A percentile compares a stretch with the other conserved stretches of the same genome.
Conservation (phyloP, 2,329 filamentous ascomycete species). For the Pestalotiopsis sp. region DNA sequence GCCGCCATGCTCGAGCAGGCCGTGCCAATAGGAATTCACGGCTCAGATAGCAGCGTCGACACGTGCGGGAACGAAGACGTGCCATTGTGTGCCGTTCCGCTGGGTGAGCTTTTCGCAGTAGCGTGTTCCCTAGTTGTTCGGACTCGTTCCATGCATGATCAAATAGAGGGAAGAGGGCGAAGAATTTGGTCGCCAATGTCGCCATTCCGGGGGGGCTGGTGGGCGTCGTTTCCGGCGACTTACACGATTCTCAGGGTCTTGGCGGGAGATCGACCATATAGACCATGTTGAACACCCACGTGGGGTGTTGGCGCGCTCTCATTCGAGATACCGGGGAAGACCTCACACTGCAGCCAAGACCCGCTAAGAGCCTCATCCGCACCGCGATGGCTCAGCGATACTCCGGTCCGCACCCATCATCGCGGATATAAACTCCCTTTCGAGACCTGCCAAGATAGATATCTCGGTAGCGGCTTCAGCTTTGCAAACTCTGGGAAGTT, state of each 20-base stretch:
- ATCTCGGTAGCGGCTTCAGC: constrained; percentile 12
- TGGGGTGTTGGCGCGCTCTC: constrained; percentile 8
- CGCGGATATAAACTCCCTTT: constrained; percentile 6
- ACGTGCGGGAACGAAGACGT: background rate
- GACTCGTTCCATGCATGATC: background rate
- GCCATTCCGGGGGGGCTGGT: background rate
- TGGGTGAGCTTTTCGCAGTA: background rate
- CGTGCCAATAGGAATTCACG: background rate
- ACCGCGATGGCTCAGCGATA: background rate
- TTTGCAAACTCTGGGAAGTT: constrained; percentile 5
- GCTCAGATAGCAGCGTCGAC: background rate
- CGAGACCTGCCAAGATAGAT: constrained; percentile 9
- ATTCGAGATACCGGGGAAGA: constrained; percentile 8
- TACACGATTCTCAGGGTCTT: background rate
- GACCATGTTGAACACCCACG: constrained; percentile 6
- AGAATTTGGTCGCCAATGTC: background rate
- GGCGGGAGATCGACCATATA: constrained; percentile 8
- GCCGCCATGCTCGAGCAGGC: background rate
- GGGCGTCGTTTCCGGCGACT: background rate
- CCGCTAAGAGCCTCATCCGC: constrained; percentile 13
- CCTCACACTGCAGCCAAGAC: constrained; percentile 5
- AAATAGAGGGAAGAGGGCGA: background rate
- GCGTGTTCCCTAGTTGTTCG: background rate
- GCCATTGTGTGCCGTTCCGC: constrained; percentile 3
- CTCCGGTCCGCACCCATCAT: background rate